Evolutionary conservation across 371 early-diverging fungal species (phyloP).

Genomic region (Encephalitozoon cuniculi): DNA sequence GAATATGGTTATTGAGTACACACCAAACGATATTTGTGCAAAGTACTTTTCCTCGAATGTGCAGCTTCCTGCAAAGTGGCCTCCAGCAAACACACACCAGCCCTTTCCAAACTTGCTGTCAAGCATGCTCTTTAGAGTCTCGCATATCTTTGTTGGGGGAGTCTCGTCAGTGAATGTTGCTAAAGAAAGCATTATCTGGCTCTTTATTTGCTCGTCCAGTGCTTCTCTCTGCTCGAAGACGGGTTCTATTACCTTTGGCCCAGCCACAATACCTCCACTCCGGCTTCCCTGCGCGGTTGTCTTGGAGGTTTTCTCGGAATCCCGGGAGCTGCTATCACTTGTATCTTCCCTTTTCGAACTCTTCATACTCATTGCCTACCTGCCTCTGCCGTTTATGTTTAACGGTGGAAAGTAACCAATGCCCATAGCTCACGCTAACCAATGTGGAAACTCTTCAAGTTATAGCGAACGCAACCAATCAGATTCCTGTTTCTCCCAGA

Average conservation of each 20-base stretch:
- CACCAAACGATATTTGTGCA: constrained; percentile 12
- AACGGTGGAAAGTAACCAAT: background rate
- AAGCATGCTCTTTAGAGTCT: constrained; percentile 42
- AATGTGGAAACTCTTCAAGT: background rate
- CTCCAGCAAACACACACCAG: constrained; percentile 59
- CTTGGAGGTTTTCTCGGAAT: background rate
- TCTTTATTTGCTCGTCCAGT: constrained; percentile 19
- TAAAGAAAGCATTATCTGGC: background rate
- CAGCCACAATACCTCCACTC: background rate
- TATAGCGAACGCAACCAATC: background rate
- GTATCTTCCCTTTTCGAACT: background rate
- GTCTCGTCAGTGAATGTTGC: constrained; percentile 1
- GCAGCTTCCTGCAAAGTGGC: constrained; percentile 54
- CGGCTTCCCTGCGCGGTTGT: background rate
- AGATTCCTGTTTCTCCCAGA: background rate
- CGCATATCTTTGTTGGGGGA: constrained; percentile 9
- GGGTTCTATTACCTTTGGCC: background rate
- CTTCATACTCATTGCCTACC: background rate
- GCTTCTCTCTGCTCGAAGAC: background rate
- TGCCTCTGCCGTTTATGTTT: background rate
- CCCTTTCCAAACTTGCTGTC: constrained; percentile 55
- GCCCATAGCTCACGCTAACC: background rate
- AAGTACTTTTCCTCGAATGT: constrained; percentile 32
- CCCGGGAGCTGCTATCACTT: background rate
- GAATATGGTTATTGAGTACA: constrained; percentile 5